These are phyloP conservation scores for Micractinium conductrix DNA, from an alignment of 139 green algal genomes.

Conservation along the genomic window DNA sequence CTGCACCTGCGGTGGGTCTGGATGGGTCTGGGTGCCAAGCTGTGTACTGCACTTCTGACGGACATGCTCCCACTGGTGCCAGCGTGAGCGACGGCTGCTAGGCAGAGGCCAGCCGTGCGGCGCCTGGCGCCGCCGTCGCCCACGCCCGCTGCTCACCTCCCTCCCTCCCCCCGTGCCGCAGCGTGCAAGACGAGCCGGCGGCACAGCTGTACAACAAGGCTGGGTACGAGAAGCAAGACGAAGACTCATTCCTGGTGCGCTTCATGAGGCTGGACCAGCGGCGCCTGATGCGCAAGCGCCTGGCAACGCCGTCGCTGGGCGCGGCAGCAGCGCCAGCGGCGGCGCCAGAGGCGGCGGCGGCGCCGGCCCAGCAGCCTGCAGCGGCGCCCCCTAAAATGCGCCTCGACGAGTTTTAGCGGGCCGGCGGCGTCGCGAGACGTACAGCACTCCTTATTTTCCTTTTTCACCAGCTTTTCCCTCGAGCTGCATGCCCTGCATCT, in stretches of 20 bases:
- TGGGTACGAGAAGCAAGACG: constrained; percentile 37
- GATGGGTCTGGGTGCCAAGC: background rate
- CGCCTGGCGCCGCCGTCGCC: too few species aligned
- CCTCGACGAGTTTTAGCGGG: background rate
- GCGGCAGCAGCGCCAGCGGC: background rate
- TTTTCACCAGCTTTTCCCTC: too few species aligned
- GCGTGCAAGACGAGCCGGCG: constrained; percentile 47
- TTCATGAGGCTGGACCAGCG: constrained; percentile 54
- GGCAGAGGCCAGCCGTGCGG: too few species aligned
- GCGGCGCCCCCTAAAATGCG: background rate
- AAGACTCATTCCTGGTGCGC: constrained; percentile 45
- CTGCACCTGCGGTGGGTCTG: constrained; percentile 58
- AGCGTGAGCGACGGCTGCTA: too few species aligned
- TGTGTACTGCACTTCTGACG: too few species aligned
- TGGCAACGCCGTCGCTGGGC: constrained; percentile 24
- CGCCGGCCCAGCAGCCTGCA: background rate
- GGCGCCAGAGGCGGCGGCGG: background rate
- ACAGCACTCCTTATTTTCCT: too few species aligned
- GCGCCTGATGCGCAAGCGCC: constrained; percentile 54
- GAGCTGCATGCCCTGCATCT: too few species aligned
- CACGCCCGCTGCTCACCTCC: too few species aligned
- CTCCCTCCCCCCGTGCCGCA: background rate
- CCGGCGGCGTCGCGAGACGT: too few species aligned
- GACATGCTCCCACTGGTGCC: too few species aligned
- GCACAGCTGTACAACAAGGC: constrained; percentile 45